A percentile compares a stretch with the other conserved stretches of the same genome.
phyloP scores from a whole-genome alignment of 1,284 basidiomycete species.

The Ceratobasidium sp. region DNA sequence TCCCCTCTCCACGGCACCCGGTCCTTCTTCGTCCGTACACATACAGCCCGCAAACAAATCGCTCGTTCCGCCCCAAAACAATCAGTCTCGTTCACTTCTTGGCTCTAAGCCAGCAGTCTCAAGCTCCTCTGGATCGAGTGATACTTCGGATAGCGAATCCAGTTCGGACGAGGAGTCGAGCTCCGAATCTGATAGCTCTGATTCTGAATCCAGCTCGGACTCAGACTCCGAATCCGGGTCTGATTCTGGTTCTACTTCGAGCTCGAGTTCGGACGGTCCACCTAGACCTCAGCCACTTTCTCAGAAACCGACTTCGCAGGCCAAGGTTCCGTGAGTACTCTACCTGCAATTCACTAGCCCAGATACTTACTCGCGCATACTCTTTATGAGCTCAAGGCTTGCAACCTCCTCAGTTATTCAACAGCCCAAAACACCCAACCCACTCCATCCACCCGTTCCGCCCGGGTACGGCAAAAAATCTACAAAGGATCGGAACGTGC shows the following conservation, averaged over 20 bases:
- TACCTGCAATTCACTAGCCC: slow-evolving; percentile 29
- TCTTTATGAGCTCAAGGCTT: not conserved
- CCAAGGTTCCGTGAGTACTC: not conserved
- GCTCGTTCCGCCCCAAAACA: not conserved
- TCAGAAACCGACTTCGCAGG: slow-evolving; percentile 24
- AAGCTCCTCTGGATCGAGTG: slow-evolving; percentile 9
- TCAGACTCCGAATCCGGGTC: slow-evolving; percentile 53
- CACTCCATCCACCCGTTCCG: slow-evolving; percentile 59
- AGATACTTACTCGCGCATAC: not conserved
- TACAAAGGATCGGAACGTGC: slow-evolving; percentile 75
- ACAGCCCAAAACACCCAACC: not conserved
- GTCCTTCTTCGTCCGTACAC: not conserved
- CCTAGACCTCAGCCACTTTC: slow-evolving; percentile 47
- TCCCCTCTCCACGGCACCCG: not conserved
- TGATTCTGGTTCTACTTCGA: slow-evolving; percentile 52
- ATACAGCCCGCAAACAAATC: not conserved
- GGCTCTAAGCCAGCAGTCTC: not conserved
- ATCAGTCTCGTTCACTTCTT: not conserved
- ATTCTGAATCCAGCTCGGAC: slow-evolving; percentile 54
- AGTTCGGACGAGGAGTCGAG: slow-evolving; percentile 37
- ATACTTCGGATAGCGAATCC: slow-evolving; percentile 9
- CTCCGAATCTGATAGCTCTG: slow-evolving; percentile 47
- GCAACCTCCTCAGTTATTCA: not conserved
- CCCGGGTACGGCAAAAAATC: slow-evolving; percentile 74
- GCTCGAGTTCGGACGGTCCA: slow-evolving; percentile 52